These are phyloP conservation scores for Phytophthora europaea DNA, from an alignment of 352 stramenopile species.

Conservation along the genomic window DNA sequence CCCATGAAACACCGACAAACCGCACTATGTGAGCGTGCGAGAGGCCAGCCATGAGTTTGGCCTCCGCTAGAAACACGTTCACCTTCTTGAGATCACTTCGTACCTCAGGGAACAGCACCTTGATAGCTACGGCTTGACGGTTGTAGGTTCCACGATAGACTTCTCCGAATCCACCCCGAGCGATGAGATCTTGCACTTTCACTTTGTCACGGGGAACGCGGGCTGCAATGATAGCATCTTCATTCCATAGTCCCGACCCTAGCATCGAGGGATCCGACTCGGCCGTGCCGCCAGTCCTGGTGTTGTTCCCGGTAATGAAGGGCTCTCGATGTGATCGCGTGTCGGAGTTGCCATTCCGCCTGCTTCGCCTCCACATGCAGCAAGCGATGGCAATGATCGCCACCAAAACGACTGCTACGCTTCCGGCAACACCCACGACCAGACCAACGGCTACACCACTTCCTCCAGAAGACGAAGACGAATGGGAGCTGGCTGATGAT, in stretches of 20 bases:
- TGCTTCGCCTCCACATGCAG: neutral
- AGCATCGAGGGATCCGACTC: neutral
- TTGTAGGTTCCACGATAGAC: neutral
- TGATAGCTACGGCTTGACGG: neutral
- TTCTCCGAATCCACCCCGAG: neutral
- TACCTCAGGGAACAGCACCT: neutral
- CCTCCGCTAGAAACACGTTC: neutral
- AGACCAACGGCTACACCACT: neutral
- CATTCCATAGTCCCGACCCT: neutral
- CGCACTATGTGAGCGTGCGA: neutral
- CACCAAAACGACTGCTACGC: neutral
- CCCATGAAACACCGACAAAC: neutral
- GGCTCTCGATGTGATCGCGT: neutral
- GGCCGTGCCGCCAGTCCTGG: neutral
- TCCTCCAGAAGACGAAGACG: neutral
- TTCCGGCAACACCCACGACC: neutral
- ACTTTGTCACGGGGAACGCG: neutral
- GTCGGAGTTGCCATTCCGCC: neutral
- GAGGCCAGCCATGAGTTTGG: neutral
- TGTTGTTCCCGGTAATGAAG: neutral
- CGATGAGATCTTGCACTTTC: conserved; percentile 29
- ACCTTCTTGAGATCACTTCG: neutral
- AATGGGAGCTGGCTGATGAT: neutral
- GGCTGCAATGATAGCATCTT: conserved; percentile 13
- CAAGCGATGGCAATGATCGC: neutral